Percentiles rank a stretch among this genome's conserved stretches.
These are phyloP conservation scores for Hemerocallis citrina DNA, from an alignment of 106 monocot species.

Conservation along the genomic window DNA sequence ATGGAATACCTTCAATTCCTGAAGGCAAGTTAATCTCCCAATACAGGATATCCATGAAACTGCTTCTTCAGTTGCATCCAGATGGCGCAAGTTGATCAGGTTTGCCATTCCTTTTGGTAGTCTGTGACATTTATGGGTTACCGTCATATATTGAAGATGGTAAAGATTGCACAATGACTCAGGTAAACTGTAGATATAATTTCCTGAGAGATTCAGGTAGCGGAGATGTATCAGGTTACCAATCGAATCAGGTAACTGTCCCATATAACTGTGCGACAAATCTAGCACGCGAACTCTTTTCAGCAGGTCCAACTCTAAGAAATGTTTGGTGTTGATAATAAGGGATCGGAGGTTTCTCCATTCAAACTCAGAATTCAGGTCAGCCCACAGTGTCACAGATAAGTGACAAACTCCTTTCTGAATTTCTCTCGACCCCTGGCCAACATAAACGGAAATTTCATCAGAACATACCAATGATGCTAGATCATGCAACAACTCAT, in stretches of 20 bases:
- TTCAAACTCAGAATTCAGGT: background rate
- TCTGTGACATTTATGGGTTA: background rate
- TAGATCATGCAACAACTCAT: constrained; percentile 27
- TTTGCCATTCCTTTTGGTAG: background rate
- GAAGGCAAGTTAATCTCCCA: constrained; percentile 18
- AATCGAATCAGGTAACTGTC: constrained; percentile 7
- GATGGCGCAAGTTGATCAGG: constrained; percentile 21
- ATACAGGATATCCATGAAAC: constrained; percentile 14
- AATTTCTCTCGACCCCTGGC: background rate
- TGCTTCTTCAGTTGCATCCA: background rate
- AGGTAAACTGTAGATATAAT: constrained; percentile 9
- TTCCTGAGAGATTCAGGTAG: constrained; percentile 18
- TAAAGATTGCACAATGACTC: constrained; percentile 17
- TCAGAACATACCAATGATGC: constrained; percentile 19
- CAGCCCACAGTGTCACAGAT: background rate
- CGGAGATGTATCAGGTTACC: constrained; percentile 26
- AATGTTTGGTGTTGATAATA: background rate
- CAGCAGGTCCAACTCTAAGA: background rate
- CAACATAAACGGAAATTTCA: constrained; percentile 1
- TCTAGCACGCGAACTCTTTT: constrained; percentile 13
- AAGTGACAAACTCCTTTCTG: constrained; percentile 13
- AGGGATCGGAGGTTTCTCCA: constrained; percentile 6
- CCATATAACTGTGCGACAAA: background rate
- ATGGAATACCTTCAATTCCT: constrained; percentile 20
- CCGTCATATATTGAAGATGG: constrained; percentile 17